Evolutionary conservation across 2,329 filamentous ascomycete genomes (phyloP).

Genomic region (Monilinia fructigena): DNA sequence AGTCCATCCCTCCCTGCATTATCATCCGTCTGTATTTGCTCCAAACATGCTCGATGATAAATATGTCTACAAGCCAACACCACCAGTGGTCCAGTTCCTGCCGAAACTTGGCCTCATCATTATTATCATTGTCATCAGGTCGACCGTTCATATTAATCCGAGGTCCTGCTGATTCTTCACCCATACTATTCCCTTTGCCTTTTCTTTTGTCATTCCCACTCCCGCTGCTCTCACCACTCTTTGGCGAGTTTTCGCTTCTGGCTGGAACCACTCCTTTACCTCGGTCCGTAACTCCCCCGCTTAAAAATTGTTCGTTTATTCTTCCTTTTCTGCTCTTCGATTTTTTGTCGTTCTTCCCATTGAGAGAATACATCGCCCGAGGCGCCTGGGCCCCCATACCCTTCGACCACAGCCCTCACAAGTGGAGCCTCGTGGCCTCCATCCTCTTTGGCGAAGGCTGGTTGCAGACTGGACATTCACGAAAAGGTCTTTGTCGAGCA

Average conservation of each 20-base stretch:
- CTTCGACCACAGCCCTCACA: slow-evolving; percentile 83
- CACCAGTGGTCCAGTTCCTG: slow-evolving; percentile 61
- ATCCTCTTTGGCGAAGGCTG: slow-evolving; percentile 75
- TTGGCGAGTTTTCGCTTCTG: slow-evolving; percentile 35
- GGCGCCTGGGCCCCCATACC: slow-evolving; percentile 87
- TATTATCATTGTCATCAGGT: slow-evolving; percentile 35
- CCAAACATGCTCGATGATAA: slow-evolving; percentile 67
- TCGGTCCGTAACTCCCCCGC: slow-evolving; percentile 40
- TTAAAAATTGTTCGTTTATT: slow-evolving; percentile 38
- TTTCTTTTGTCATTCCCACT: slow-evolving; percentile 35
- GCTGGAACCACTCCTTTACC: slow-evolving; percentile 45
- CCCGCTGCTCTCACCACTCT: slow-evolving; percentile 27
- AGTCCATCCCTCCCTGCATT: slow-evolving; percentile 49
- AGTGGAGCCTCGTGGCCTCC: slow-evolving; percentile 80
- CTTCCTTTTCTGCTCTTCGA: slow-evolving; percentile 46
- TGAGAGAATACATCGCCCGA: slow-evolving; percentile 74
- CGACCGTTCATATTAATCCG: slow-evolving; percentile 40
- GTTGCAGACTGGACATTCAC: slow-evolving; percentile 75
- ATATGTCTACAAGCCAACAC: slow-evolving; percentile 70
- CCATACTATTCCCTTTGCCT: slow-evolving; percentile 39
- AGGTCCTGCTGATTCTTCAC: slow-evolving; percentile 41
- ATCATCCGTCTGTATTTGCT: slow-evolving; percentile 60
- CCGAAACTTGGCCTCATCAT: slow-evolving; percentile 43
- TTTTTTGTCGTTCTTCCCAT: slow-evolving; percentile 66
- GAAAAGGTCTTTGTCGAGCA: slow-evolving; percentile 88